phyloP scores from a whole-genome alignment of 805 yeast species.

The Yarrowia phangngaensis region DNA sequence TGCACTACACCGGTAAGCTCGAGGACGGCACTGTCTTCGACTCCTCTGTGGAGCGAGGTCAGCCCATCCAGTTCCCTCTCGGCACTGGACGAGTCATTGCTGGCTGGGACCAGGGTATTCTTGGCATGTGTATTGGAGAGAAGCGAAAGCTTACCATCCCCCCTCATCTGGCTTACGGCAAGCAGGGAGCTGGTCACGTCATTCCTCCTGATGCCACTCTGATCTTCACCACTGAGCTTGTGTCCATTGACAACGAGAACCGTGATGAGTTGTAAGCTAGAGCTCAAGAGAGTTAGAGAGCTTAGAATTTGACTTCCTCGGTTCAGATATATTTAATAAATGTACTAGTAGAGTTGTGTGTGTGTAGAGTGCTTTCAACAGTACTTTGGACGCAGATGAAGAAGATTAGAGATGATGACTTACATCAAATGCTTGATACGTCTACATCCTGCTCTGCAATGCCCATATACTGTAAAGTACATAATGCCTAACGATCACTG shows the following conservation, averaged over 20 bases:
- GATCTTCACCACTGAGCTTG: constrained; percentile 61
- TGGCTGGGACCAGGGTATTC: constrained; percentile 89
- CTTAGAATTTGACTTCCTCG: no score
- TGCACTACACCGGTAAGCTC: constrained; percentile 75
- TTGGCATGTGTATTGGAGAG: constrained; percentile 86
- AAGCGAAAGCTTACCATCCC: constrained; percentile 77
- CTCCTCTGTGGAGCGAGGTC: constrained; percentile 58
- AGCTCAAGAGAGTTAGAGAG: no score
- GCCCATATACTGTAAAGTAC: no score
- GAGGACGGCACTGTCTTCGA: constrained; percentile 71
- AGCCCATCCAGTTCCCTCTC: constrained; percentile 66
- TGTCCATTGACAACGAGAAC: constrained; percentile 47
- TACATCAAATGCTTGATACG: no score
- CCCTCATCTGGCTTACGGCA: constrained; percentile 72
- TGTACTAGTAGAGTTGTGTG: no score
- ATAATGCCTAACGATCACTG: no score
- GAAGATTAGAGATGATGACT: no score
- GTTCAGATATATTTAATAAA: no score
- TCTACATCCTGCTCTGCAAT: no score
- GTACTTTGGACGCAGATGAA: no score
- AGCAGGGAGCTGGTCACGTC: constrained; percentile 62
- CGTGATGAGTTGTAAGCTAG: constrained; percentile 20
- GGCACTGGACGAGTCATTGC: constrained; percentile 77
- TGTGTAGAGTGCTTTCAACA: no score
- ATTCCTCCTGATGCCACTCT: constrained; percentile 78